A percentile compares a stretch with the other conserved stretches of the same genome.
phyloP scores from a whole-genome alignment of 345 rosid genomes.

The Aquilaria yunnanensis region DNA sequence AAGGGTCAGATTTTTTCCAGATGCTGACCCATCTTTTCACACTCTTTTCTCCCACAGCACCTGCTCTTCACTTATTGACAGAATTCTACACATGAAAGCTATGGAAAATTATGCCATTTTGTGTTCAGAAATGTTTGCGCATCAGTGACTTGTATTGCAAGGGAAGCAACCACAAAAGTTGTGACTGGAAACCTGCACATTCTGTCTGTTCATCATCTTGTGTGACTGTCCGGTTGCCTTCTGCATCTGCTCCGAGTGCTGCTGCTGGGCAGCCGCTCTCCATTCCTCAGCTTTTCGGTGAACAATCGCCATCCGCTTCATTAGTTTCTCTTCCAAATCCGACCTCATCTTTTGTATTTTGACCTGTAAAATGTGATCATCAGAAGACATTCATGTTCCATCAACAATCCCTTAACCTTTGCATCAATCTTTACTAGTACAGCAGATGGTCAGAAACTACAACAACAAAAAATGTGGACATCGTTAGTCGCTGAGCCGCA shows the following conservation, averaged over 20 bases:
- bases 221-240: slow-evolving; percentile 37
- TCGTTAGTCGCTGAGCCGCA: background rate
- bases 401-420: background rate
- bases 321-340: slow-evolving; percentile 70
- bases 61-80: background rate
- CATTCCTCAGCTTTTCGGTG: slow-evolving; percentile 76
- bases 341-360: slow-evolving; percentile 93
- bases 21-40: too few relatives aligned
- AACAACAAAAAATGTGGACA: background rate
- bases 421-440: background rate
- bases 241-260: slow-evolving; percentile 58
- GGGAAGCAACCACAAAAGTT: slow-evolving; percentile 76
- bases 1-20: too few relatives aligned
- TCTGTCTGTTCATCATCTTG: slow-evolving; percentile 33
- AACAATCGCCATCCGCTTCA: slow-evolving; percentile 78
- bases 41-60: too few relatives aligned
- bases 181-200: slow-evolving; percentile 28
- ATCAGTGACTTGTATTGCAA: slow-evolving; percentile 29
- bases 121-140: slow-evolving; percentile 5
- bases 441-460: slow-evolving; percentile 2
- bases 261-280: slow-evolving; percentile 59
- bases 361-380: slow-evolving; percentile 36
- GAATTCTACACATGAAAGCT: slow-evolving; percentile 1
- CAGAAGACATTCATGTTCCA: too few relatives aligned
- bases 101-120: slow-evolving; percentile 6